Evolutionary conservation across 305 asterid genomes (phyloP).

Genomic region (Lippia alba): DNA sequence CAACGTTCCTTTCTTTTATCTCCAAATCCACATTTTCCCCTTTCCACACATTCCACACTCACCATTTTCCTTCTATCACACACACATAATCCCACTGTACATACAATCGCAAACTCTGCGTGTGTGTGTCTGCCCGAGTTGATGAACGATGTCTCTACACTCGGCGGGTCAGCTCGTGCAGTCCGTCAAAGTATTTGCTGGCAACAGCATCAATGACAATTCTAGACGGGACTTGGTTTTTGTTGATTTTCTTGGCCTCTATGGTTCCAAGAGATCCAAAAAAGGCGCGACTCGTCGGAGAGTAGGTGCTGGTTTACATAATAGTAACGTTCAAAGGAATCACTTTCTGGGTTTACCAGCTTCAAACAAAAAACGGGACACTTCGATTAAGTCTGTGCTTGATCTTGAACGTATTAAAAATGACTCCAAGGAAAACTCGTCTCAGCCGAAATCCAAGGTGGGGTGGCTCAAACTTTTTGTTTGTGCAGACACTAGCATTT

Average conservation of each 20-base stretch:
- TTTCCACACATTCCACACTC: constrained; percentile 49
- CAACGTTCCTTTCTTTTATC: constrained; percentile 45
- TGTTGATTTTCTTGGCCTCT: constrained; percentile 59
- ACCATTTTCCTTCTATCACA: constrained; percentile 27
- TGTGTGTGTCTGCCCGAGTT: constrained; percentile 27
- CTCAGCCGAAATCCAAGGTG: constrained; percentile 57
- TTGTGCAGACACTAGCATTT: not conserved
- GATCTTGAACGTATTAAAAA: constrained; percentile 48
- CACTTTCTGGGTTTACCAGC: constrained; percentile 39
- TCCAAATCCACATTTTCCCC: constrained; percentile 53
- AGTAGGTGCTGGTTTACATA: constrained; percentile 36
- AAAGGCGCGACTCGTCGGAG: constrained; percentile 43
- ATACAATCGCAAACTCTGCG: not conserved
- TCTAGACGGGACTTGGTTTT: constrained; percentile 47
- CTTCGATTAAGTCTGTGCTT: constrained; percentile 59
- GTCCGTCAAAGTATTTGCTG: constrained; percentile 57
- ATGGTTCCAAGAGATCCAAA: constrained; percentile 45
- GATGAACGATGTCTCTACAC: constrained; percentile 56
- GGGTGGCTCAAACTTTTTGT: constrained; percentile 23
- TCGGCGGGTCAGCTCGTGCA: constrained; percentile 60
- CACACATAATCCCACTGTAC: constrained; percentile 5
- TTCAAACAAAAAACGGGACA: constrained; percentile 41
- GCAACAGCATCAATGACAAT: constrained; percentile 34
- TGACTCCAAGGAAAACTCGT: constrained; percentile 33
- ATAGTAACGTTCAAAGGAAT: constrained; percentile 40